Evolutionary conservation across 208 protist species (phyloP).

Genomic region (Leishmania amazonensis): DNA sequence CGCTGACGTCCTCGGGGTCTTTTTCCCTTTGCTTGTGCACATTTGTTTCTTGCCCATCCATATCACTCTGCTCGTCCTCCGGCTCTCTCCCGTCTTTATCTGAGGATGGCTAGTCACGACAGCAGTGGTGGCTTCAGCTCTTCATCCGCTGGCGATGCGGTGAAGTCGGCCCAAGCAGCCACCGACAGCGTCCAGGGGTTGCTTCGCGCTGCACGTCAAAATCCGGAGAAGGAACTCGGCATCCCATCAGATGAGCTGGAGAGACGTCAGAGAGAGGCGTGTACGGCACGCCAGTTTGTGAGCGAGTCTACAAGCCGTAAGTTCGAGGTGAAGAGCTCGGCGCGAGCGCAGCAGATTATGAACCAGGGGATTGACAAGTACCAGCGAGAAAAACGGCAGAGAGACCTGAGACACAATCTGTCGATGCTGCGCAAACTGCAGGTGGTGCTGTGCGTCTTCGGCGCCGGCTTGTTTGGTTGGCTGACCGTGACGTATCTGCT

Average conservation of each 20-base stretch:
- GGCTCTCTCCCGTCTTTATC: not conserved
- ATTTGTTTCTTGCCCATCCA: too few relatives aligned
- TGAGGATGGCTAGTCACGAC: not conserved
- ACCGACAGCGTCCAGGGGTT: slow-evolving; percentile 37
- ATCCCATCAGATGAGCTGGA: slow-evolving; percentile 69
- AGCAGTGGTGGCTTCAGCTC: slow-evolving; percentile 2
- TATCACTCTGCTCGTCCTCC: not conserved
- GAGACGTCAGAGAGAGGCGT: slow-evolving; percentile 59
- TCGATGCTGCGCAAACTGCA: slow-evolving; percentile 52
- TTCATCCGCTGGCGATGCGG: slow-evolving; percentile 41
- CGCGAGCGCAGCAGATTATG: slow-evolving; percentile 88
- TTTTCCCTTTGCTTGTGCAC: too few relatives aligned
- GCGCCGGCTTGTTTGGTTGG: slow-evolving; percentile 48
- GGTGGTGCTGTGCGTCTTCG: slow-evolving; percentile 40
- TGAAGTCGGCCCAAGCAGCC: slow-evolving; percentile 39
- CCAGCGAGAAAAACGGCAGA: slow-evolving; percentile 70
- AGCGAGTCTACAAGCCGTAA: slow-evolving; percentile 37
- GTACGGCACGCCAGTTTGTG: slow-evolving; percentile 48
- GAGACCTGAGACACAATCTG: slow-evolving; percentile 58
- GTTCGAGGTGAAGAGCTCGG: slow-evolving; percentile 85
- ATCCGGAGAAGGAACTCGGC: slow-evolving; percentile 71
- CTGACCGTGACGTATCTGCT: slow-evolving; percentile 56
- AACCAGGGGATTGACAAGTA: slow-evolving; percentile 57
- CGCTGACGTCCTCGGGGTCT: not conserved
- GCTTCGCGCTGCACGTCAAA: slow-evolving; percentile 38